Evolutionary conservation across 2,329 filamentous ascomycete genomes (phyloP).

Genomic region (Penicillium paneum): DNA sequence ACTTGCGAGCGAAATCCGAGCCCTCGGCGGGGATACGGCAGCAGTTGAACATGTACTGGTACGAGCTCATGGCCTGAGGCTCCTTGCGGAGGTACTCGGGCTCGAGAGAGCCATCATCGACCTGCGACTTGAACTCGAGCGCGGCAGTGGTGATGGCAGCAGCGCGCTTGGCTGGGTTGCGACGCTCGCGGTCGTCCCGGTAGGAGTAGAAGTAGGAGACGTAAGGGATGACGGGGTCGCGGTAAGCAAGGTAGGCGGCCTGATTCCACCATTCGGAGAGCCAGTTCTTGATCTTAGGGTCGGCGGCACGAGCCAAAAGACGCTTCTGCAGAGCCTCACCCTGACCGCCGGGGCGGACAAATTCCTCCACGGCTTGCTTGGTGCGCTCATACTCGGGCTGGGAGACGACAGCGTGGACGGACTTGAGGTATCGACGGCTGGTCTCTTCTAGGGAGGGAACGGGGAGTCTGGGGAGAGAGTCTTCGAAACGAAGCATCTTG

Average conservation of each 20-base stretch:
- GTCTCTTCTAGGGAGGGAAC: slow-evolving; percentile 65
- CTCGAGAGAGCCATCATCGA: slow-evolving; percentile 77
- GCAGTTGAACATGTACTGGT: slow-evolving; percentile 98
- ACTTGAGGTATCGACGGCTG: slow-evolving; percentile 62
- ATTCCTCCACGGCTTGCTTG: slow-evolving; percentile 80
- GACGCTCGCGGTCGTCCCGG: slow-evolving; percentile 82
- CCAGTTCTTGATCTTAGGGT: slow-evolving; percentile 87
- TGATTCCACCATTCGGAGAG: slow-evolving; percentile 98
- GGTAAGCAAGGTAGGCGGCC: slow-evolving; percentile 84
- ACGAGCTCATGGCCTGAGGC: slow-evolving; percentile 97
- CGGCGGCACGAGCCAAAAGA: slow-evolving; percentile 71
- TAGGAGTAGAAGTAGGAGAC: slow-evolving; percentile 99
- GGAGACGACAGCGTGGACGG: slow-evolving; percentile 61
- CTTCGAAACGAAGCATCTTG: slow-evolving; percentile 64
- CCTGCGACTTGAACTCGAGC: slow-evolving; percentile 91
- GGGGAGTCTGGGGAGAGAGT: slow-evolving; percentile 61
- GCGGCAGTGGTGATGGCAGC: slow-evolving; percentile 82
- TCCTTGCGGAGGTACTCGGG: slow-evolving; percentile 99
- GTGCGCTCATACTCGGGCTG: slow-evolving; percentile 58
- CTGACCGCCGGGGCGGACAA: slow-evolving; percentile 79
- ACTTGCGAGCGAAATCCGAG: slow-evolving; percentile 80
- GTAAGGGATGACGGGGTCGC: slow-evolving; percentile 94
- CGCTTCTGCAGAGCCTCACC: slow-evolving; percentile 85
- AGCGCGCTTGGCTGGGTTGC: slow-evolving; percentile 86
- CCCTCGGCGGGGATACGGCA: slow-evolving; percentile 79